These are phyloP conservation scores for Hawksworthiomyces lignivorus DNA, from an alignment of 2,329 filamentous ascomycete genomes.

Conservation along the genomic window DNA sequence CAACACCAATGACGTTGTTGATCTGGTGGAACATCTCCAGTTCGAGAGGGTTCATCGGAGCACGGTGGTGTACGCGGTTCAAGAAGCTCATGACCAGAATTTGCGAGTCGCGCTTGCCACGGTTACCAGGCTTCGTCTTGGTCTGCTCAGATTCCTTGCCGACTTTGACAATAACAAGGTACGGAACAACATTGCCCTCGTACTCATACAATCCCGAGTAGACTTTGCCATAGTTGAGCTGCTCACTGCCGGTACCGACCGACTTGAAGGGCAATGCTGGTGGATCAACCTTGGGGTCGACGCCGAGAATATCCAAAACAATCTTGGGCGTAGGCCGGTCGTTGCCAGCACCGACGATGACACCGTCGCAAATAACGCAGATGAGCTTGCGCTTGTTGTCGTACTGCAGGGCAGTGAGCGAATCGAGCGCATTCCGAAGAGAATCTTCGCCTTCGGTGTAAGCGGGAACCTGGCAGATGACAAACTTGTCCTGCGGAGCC, in stretches of 20 bases:
- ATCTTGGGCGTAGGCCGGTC: constrained; percentile 97
- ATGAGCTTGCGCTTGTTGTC: constrained; percentile 98
- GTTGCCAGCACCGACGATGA: constrained; percentile 93
- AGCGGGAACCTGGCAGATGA: constrained; percentile 95
- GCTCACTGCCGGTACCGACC: constrained; percentile 78
- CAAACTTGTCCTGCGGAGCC: constrained; percentile 91
- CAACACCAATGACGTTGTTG: constrained; percentile 97
- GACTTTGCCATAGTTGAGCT: constrained; percentile 97
- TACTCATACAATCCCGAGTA: constrained; percentile 97
- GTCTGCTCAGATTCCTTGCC: constrained; percentile 91
- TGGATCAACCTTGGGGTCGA: constrained; percentile 93
- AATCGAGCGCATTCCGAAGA: constrained; percentile 85
- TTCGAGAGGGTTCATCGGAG: constrained; percentile 91
- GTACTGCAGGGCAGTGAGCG: constrained; percentile 86
- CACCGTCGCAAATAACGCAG: constrained; percentile 91
- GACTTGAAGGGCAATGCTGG: constrained; percentile 92
- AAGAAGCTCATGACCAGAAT: constrained; percentile 95
- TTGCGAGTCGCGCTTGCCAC: constrained; percentile 97
- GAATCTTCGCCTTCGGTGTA: constrained; percentile 98
- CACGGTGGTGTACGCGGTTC: constrained; percentile 90
- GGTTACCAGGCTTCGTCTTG: constrained; percentile 91
- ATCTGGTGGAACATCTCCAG: constrained; percentile 98
- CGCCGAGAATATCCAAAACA: constrained; percentile 91
- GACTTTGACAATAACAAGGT: constrained; percentile 91
- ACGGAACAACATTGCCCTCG: constrained; percentile 95